Evolutionary conservation across 768 basidiomycete genomes (phyloP).

Genomic region (Polyporus arcularius): DNA sequence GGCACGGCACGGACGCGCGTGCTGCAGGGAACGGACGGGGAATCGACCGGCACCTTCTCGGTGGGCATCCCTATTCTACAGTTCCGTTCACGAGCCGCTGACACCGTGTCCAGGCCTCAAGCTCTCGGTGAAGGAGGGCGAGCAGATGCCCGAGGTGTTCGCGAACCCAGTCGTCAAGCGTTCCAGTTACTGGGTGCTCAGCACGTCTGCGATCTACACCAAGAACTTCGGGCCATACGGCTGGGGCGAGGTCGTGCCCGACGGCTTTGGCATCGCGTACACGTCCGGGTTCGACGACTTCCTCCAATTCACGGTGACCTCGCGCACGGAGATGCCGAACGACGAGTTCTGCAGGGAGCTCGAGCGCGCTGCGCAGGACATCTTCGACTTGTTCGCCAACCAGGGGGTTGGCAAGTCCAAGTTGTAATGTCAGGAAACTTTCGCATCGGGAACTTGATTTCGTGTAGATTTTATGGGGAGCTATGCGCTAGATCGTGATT

Average conservation of each 20-base stretch:
- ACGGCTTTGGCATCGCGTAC: slow-evolving; percentile 94
- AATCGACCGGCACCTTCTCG: slow-evolving; percentile 86
- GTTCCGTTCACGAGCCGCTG: background rate
- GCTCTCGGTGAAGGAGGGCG: slow-evolving; percentile 61
- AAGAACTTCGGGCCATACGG: slow-evolving; percentile 84
- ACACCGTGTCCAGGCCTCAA: slow-evolving; percentile 58
- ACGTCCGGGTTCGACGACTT: slow-evolving; percentile 77
- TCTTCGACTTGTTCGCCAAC: slow-evolving; percentile 52
- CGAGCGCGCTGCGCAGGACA: slow-evolving; percentile 59
- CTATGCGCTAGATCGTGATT: too few species aligned
- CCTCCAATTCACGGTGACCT: slow-evolving; percentile 87
- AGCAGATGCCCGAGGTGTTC: slow-evolving; percentile 70
- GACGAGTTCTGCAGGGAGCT: slow-evolving; percentile 73
- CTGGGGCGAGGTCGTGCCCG: slow-evolving; percentile 94
- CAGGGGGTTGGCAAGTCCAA: slow-evolving; percentile 3
- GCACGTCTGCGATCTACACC: slow-evolving; percentile 88
- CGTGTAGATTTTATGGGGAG: background rate
- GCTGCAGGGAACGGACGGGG: slow-evolving; percentile 69
- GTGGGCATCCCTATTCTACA: slow-evolving; percentile 39
- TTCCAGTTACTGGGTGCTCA: slow-evolving; percentile 83
- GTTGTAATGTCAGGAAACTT: slow-evolving; percentile 1
- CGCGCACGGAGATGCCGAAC: slow-evolving; percentile 83
- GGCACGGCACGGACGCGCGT: slow-evolving; percentile 67
- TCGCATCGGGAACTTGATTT: background rate
- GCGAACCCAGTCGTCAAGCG: slow-evolving; percentile 72